phyloP scores from a whole-genome alignment of 179 eudicot genomes.

The Beta lomatogona region DNA sequence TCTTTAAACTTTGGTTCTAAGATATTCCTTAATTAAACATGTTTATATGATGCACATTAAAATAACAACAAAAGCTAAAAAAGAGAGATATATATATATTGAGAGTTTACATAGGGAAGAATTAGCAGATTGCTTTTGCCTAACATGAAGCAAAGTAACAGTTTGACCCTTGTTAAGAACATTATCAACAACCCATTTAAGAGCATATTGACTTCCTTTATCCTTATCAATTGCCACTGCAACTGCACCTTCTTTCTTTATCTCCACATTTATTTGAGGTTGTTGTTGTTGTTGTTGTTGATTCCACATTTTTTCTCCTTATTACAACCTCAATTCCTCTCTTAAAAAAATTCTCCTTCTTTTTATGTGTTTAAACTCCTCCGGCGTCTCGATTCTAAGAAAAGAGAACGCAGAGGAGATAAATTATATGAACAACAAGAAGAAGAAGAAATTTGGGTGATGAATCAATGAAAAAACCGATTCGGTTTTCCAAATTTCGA shows the following conservation, averaged over 20 bases:
- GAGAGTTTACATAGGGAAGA: conserved; percentile 35
- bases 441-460: not conserved
- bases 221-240: conserved; percentile 71
- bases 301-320: not conserved
- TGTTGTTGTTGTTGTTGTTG: not conserved
- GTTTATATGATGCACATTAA: not conserved
- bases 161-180: conserved; percentile 48
- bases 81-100: not conserved
- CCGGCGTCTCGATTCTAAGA: conserved; percentile 5
- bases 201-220: conserved; percentile 68
- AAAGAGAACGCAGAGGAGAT: conserved; percentile 22
- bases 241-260: conserved; percentile 28
- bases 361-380: conserved; percentile 19
- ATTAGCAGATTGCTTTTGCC: conserved; percentile 34
- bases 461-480: not conserved
- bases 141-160: conserved; percentile 67
- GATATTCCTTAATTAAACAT: too few relatives aligned
- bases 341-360: not conserved
- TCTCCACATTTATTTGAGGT: not conserved
- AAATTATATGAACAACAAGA: not conserved
- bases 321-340: too few relatives aligned
- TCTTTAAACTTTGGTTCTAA: too few relatives aligned
- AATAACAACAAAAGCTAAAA: not conserved
- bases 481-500: not conserved
- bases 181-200: conserved; percentile 75